Conservation (phyloP, 768 basidiomycete species). For the Lepiota brunneoincarnata region DNA sequence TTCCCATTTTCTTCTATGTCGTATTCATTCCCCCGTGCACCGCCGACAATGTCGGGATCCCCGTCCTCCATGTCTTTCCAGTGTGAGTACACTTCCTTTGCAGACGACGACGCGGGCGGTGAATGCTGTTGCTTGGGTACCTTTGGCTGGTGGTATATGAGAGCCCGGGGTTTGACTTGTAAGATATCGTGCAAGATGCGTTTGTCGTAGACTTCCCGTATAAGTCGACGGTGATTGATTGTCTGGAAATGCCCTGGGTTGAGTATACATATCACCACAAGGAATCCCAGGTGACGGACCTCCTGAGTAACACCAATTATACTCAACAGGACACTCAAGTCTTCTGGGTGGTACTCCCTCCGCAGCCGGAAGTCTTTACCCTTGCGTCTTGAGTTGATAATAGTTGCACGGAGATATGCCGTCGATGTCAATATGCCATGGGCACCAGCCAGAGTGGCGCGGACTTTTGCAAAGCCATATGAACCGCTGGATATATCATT, state of each 20-base stretch:
- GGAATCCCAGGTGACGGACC: slow-evolving; percentile 34
- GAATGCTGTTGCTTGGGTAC: background rate
- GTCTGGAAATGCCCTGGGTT: slow-evolving; percentile 42
- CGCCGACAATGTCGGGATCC: slow-evolving; percentile 5
- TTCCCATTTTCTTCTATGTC: slow-evolving; percentile 52
- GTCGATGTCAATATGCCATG: slow-evolving; percentile 73
- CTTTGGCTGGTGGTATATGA: slow-evolving; percentile 10
- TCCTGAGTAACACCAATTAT: slow-evolving; percentile 84
- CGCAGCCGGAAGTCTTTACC: slow-evolving; percentile 47
- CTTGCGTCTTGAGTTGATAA: slow-evolving; percentile 53
- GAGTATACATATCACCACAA: background rate
- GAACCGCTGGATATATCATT: slow-evolving; percentile 94
- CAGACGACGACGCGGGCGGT: background rate
- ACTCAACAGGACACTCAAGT: slow-evolving; percentile 75
- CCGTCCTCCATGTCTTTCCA: slow-evolving; percentile 8
- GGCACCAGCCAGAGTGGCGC: slow-evolving; percentile 81
- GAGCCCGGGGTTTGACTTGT: slow-evolving; percentile 34
- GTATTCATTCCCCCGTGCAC: slow-evolving; percentile 9
- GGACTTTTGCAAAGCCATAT: slow-evolving; percentile 79
- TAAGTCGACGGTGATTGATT: slow-evolving; percentile 67
- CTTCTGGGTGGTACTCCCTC: slow-evolving; percentile 45
- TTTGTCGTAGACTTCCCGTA: slow-evolving; percentile 67
- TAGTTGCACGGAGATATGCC: slow-evolving; percentile 61
- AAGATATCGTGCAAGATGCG: slow-evolving; percentile 57
- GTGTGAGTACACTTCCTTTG: slow-evolving; percentile 2